phyloP scores from a whole-genome alignment of 108 stramenopile species.

The Skeletonema menzelii region DNA sequence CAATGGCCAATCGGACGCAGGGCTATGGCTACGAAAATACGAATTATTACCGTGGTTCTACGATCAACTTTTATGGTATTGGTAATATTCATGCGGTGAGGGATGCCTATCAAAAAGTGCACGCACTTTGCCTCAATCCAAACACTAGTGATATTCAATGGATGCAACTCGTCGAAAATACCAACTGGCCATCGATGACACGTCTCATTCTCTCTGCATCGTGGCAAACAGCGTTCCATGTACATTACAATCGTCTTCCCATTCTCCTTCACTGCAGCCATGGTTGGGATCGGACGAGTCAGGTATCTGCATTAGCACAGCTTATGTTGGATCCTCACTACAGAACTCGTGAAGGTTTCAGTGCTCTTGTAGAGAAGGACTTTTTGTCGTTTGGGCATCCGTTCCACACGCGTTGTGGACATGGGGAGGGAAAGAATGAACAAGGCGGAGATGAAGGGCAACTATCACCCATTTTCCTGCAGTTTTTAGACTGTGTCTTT shows the following conservation, averaged over 20 bases:
- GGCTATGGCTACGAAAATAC: slow-evolving; percentile 93
- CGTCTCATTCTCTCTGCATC: slow-evolving; percentile 86
- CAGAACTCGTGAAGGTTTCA: slow-evolving; percentile 93
- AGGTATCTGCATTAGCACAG: slow-evolving; percentile 90
- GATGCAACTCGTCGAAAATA: slow-evolving; percentile 83
- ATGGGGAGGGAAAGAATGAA: slow-evolving; percentile 87
- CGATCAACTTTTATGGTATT: slow-evolving; percentile 84
- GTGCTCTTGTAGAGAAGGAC: slow-evolving; percentile 95
- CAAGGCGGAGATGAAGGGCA: slow-evolving; percentile 81
- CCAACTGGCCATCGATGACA: slow-evolving; percentile 91
- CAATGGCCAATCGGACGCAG: slow-evolving; percentile 88
- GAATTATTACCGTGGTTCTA: slow-evolving; percentile 76
- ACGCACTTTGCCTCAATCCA: slow-evolving; percentile 57
- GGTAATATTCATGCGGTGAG: slow-evolving; percentile 88
- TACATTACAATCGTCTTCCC: slow-evolving; percentile 85
- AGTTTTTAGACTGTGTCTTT: slow-evolving; percentile 97
- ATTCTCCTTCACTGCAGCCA: slow-evolving; percentile 97
- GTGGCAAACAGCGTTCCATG: slow-evolving; percentile 85
- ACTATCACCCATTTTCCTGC: slow-evolving; percentile 95
- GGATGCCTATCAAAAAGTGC: slow-evolving; percentile 80
- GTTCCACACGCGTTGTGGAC: slow-evolving; percentile 91
- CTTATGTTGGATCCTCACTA: slow-evolving; percentile 97
- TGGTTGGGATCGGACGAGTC: slow-evolving; percentile 99
- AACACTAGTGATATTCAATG: slow-evolving; percentile 64
- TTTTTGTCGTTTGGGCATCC: slow-evolving; percentile 98